Conservation (phyloP, 192 early-diverging fungal species). For the Spinellus fusiger region DNA sequence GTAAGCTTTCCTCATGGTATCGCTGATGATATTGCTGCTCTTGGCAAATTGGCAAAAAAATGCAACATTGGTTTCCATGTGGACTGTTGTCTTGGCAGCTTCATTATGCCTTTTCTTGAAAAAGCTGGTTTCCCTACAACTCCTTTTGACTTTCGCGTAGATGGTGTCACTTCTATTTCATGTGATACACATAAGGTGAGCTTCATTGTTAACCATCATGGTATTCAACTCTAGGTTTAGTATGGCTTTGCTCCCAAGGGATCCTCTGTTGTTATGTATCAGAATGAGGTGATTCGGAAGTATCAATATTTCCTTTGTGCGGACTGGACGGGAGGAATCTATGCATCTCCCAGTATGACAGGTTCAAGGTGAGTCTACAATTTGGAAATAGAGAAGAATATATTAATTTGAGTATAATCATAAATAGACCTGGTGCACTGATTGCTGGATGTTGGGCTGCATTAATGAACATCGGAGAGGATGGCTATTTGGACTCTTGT, state of each 20-base stretch:
- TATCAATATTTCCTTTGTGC: conserved; percentile 90
- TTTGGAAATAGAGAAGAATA: background rate
- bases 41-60: conserved; percentile 74
- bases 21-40: conserved; percentile 80
- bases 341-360: conserved; percentile 86
- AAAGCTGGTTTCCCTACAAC: conserved; percentile 84
- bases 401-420: background rate
- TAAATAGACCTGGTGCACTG: conserved; percentile 71
- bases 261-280: conserved; percentile 92
- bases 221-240: conserved; percentile 7
- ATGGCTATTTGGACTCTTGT: conserved; percentile 80
- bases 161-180: conserved; percentile 91
- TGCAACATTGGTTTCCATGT: conserved; percentile 87
- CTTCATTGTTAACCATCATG: background rate
- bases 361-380: conserved; percentile 61
- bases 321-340: conserved; percentile 95
- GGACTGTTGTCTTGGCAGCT: conserved; percentile 94
- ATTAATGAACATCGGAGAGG: conserved; percentile 79
- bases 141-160: conserved; percentile 82
- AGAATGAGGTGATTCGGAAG: conserved; percentile 67
- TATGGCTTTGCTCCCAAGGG: conserved; percentile 99
- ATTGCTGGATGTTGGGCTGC: conserved; percentile 97
- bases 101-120: conserved; percentile 90
- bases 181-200: conserved; percentile 90
- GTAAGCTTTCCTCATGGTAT: conserved; percentile 93